phyloP scores from a whole-genome alignment of 2,329 filamentous ascomycete species.

The Penicillium sp. region DNA sequence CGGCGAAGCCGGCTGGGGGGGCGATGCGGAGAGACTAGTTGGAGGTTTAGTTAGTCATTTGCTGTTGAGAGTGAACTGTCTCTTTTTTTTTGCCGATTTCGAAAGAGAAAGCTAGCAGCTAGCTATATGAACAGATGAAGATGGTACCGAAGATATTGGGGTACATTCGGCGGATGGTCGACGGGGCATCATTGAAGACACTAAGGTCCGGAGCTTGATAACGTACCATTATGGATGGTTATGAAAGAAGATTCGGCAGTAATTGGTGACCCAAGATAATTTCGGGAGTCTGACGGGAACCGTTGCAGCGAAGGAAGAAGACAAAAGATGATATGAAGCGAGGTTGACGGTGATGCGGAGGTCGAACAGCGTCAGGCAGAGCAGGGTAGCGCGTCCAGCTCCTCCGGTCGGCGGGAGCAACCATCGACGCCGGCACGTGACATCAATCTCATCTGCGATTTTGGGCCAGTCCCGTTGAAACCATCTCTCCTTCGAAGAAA shows the following conservation, averaged over 20 bases:
- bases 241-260: neutral
- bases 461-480: neutral
- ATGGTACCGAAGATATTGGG: slow-evolving; percentile 2
- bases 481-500: slow-evolving; percentile 6
- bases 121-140: neutral
- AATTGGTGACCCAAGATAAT: neutral
- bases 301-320: slow-evolving; percentile 6
- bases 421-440: slow-evolving; percentile 38
- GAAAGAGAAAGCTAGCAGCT: neutral
- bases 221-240: slow-evolving; percentile 37
- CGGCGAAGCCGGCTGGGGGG: slow-evolving; percentile 70
- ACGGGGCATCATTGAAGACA: slow-evolving; percentile 5
- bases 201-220: slow-evolving; percentile 23
- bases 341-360: slow-evolving; percentile 20
- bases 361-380: slow-evolving; percentile 27
- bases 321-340: slow-evolving; percentile 10
- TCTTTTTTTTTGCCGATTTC: too few relatives aligned
- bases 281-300: neutral
- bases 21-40: slow-evolving; percentile 86
- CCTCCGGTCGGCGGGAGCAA: slow-evolving; percentile 27
- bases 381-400: slow-evolving; percentile 42
- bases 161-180: slow-evolving; percentile 13
- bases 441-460: slow-evolving; percentile 18
- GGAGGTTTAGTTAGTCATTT: slow-evolving; percentile 10
- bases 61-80: neutral